Conservation (phyloP, 2,329 filamentous ascomycete species). For the Beauveria sp. region DNA sequence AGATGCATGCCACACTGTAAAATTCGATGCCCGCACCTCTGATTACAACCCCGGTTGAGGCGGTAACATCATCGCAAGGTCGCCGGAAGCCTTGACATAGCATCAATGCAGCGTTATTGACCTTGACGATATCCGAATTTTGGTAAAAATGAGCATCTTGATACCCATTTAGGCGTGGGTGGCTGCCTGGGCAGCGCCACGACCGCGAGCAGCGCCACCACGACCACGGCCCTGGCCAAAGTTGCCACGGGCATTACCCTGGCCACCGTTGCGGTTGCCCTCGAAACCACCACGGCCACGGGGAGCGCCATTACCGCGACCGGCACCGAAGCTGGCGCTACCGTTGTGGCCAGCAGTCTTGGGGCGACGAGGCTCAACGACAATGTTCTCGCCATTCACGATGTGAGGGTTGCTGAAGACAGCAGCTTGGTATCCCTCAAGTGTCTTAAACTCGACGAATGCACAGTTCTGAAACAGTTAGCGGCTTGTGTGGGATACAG, state of each 20-base stretch:
- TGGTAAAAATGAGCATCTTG: neutral
- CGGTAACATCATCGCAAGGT: neutral
- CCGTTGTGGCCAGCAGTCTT: conserved; percentile 65
- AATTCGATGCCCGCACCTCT: neutral
- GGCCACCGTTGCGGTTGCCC: conserved; percentile 56
- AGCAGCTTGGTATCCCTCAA: conserved; percentile 76
- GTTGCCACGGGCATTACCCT: conserved; percentile 58
- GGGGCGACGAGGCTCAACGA: conserved; percentile 81
- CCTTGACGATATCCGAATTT: neutral
- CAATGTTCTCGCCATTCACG: conserved; percentile 73
- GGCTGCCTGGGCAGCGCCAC: conserved; percentile 47
- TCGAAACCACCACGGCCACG: conserved; percentile 67
- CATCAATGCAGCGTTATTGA: neutral
- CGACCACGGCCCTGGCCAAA: conserved; percentile 61
- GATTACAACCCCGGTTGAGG: conserved; percentile 1
- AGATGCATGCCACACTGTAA: neutral
- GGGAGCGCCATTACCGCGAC: conserved; percentile 51
- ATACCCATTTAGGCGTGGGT: conserved; percentile 39
- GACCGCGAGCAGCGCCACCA: conserved; percentile 57
- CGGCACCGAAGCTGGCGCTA: conserved; percentile 51
- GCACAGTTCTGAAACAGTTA: conserved; percentile 69
- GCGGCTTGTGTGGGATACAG: conserved; percentile 10
- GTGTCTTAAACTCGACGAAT: conserved; percentile 84
- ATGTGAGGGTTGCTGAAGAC: conserved; percentile 77
- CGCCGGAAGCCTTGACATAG: neutral